Conservation (phyloP, 805 yeast species). For the Naumovozyma dairenensis region DNA sequence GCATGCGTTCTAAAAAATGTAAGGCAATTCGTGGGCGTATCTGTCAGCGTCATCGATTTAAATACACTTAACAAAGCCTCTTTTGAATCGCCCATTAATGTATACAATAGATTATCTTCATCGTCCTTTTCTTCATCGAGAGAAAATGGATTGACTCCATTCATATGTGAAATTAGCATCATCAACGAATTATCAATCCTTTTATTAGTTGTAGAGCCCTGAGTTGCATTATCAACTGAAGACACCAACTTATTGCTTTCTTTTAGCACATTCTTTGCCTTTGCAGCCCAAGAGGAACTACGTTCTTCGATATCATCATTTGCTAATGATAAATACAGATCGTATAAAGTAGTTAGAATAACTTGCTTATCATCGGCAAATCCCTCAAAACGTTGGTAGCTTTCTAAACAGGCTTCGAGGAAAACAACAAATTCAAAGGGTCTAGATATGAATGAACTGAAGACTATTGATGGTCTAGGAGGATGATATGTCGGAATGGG, state of each 20-base stretch:
- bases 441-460: constrained; percentile 76
- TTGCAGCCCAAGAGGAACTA: constrained; percentile 47
- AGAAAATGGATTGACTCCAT: constrained; percentile 32
- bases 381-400: constrained; percentile 70
- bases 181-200: constrained; percentile 24
- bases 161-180: constrained; percentile 32
- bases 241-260: constrained; percentile 39
- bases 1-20: constrained; percentile 52
- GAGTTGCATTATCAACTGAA: constrained; percentile 24
- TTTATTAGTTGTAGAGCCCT: constrained; percentile 4
- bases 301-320: constrained; percentile 30
- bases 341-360: constrained; percentile 68
- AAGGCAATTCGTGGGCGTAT: constrained; percentile 48
- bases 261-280: constrained; percentile 47
- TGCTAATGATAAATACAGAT: constrained; percentile 63
- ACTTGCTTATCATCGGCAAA: constrained; percentile 56
- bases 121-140: constrained; percentile 35
- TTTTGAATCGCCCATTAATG: neutral
- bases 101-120: constrained; percentile 23
- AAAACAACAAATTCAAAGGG: constrained; percentile 86
- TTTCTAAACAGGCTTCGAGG: constrained; percentile 79
- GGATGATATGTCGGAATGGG: constrained; percentile 63
- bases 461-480: constrained; percentile 80
- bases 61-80: constrained; percentile 29
- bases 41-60: constrained; percentile 49